A percentile compares a stretch with the other conserved stretches of the same genome.
phyloP scores from a whole-genome alignment of 148 eudicot genomes.

The Hydrangea macrophylla region DNA sequence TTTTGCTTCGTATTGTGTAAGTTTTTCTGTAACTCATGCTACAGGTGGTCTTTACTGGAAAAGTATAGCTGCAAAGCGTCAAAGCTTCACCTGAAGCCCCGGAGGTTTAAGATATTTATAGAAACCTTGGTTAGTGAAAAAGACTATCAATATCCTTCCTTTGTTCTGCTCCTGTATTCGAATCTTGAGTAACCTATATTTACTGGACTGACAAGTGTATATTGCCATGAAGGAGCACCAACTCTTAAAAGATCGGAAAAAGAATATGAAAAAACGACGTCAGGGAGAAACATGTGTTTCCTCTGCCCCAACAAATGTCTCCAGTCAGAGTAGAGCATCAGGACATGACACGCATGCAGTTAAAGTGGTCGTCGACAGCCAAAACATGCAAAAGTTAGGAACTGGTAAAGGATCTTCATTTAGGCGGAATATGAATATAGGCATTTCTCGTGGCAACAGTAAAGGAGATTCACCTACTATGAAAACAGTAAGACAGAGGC shows the following conservation, averaged over 20 bases:
- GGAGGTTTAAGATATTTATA: conserved; percentile 81
- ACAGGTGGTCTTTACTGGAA: conserved; percentile 96
- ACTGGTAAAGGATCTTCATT: conserved; percentile 56
- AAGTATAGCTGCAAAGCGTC: conserved; percentile 98
- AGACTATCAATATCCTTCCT: background rate
- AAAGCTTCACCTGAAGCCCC: conserved; percentile 98
- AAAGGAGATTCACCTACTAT: conserved; percentile 53
- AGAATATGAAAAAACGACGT: conserved; percentile 56
- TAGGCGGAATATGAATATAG: conserved; percentile 49
- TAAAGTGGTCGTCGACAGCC: conserved; percentile 60
- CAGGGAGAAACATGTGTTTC: conserved; percentile 59
- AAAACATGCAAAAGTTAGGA: conserved; percentile 53
- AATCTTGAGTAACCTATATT: conserved; percentile 14
- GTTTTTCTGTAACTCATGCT: conserved; percentile 13
- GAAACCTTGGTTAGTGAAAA: conserved; percentile 94
- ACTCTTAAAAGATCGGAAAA: conserved; percentile 81
- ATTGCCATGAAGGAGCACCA: conserved; percentile 73
- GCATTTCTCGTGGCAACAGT: conserved; percentile 46
- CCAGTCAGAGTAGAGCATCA: conserved; percentile 50
- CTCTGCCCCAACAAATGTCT: conserved; percentile 29
- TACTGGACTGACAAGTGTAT: conserved; percentile 17
- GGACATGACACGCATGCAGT: conserved; percentile 50
- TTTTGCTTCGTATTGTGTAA: too few relatives aligned
- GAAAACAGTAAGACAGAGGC: conserved; percentile 61
- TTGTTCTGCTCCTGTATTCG: background rate